These are phyloP conservation scores for Neophaeococcomyces aloes DNA, from an alignment of 2,329 filamentous ascomycete species.

Conservation along the genomic window DNA sequence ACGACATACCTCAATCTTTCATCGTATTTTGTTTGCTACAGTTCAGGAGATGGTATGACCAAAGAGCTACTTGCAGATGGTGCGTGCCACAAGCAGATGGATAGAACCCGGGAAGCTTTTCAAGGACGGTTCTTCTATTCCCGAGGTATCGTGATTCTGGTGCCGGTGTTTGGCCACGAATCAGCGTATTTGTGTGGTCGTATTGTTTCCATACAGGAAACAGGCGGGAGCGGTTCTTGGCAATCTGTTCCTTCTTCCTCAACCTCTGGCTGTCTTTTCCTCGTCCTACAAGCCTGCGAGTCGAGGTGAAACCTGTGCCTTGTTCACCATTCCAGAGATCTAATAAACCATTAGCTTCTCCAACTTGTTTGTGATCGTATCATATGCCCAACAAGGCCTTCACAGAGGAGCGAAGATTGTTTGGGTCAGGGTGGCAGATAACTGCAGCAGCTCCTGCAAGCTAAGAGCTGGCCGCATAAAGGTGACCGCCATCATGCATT, in stretches of 20 bases:
- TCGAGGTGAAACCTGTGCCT: constrained; percentile 1
- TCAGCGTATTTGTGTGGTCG: not conserved
- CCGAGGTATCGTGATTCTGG: not conserved
- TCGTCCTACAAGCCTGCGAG: no score
- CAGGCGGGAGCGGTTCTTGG: constrained; percentile 1
- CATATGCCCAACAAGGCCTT: constrained; percentile 6
- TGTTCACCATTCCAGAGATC: not conserved
- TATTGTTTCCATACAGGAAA: not conserved
- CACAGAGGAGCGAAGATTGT: constrained; percentile 1
- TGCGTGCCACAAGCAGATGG: no score
- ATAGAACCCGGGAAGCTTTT: not conserved
- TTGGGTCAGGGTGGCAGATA: not conserved
- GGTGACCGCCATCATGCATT: constrained; percentile 5
- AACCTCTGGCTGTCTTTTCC: no score
- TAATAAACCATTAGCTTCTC: not conserved
- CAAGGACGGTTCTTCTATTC: not conserved
- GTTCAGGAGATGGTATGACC: no score
- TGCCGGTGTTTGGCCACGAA: not conserved
- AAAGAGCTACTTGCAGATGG: no score
- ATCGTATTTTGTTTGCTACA: no score
- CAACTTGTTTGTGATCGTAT: constrained; percentile 2
- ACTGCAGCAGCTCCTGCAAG: constrained; percentile 6
- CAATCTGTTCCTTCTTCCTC: constrained; percentile 1
- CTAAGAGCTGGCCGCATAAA: constrained; percentile 8
- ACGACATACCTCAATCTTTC: not conserved